These are phyloP conservation scores for Penicillium diatomitis DNA, from an alignment of 495 filamentous ascomycete species.

Conservation along the genomic window DNA sequence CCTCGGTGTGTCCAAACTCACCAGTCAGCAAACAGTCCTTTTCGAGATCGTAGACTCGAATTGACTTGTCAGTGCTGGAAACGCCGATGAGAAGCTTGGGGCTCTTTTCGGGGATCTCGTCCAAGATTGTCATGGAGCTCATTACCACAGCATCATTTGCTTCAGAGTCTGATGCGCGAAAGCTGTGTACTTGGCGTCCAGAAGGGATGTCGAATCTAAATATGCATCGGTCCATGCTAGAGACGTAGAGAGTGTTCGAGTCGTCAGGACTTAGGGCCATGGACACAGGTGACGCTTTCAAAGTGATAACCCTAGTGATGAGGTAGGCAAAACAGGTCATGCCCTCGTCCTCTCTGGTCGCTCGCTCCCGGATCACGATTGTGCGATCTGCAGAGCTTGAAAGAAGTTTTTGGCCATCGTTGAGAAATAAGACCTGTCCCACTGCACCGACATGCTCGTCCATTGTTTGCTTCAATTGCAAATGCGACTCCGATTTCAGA, in stretches of 20 bases:
- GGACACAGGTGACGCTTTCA: constrained; percentile 79
- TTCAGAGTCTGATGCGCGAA: constrained; percentile 72
- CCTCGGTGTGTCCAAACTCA: constrained; percentile 91
- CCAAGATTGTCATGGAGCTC: constrained; percentile 56
- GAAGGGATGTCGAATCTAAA: constrained; percentile 63
- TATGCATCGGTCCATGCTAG: constrained; percentile 74
- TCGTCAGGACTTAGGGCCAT: constrained; percentile 61
- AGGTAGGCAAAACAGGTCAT: constrained; percentile 65
- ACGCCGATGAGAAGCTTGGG: constrained; percentile 63
- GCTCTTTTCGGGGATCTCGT: constrained; percentile 26
- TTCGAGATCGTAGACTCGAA: constrained; percentile 76
- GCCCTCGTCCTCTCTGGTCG: constrained; percentile 53
- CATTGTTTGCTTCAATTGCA: constrained; percentile 61
- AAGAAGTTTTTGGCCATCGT: constrained; percentile 59
- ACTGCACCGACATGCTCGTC: constrained; percentile 72
- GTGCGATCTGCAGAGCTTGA: constrained; percentile 88
- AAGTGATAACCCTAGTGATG: constrained; percentile 59
- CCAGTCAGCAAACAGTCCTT: constrained; percentile 68
- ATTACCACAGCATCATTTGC: constrained; percentile 74
- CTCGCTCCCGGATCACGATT: constrained; percentile 66
- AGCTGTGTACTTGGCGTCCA: constrained; percentile 61
- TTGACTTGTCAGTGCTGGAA: constrained; percentile 89
- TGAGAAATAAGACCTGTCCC: constrained; percentile 50
- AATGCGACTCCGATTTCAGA: constrained; percentile 41
- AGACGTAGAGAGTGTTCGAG: constrained; percentile 55